Evolutionary conservation across 768 basidiomycete species (phyloP).

Genomic region (Scleroderma bovista): DNA sequence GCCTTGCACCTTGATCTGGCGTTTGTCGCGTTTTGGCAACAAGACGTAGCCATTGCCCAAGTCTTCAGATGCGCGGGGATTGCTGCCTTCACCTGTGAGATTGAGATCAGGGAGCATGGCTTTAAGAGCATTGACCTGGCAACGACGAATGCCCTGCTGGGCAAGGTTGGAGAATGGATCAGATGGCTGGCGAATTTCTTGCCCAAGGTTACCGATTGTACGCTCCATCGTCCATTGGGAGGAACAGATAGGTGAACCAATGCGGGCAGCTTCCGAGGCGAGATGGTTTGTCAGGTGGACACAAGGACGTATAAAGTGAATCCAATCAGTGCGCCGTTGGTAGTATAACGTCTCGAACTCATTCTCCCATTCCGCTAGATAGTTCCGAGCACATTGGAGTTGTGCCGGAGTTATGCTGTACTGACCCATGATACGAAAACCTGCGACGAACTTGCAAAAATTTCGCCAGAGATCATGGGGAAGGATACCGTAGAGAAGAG

Average conservation of each 20-base stretch:
- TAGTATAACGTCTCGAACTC: constrained; percentile 26
- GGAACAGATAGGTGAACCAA: constrained; percentile 17
- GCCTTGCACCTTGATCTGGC: neutral
- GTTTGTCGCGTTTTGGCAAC: neutral
- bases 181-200: constrained; percentile 19
- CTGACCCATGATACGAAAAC: neutral
- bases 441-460: neutral
- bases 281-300: constrained; percentile 24
- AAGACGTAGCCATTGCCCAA: neutral
- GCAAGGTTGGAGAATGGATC: constrained; percentile 24
- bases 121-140: constrained; percentile 15
- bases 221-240: constrained; percentile 27
- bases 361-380: constrained; percentile 16
- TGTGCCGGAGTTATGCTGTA: neutral
- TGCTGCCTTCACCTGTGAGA: neutral
- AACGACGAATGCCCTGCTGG: constrained; percentile 16
- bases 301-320: constrained; percentile 25
- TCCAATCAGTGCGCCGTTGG: constrained; percentile 12
- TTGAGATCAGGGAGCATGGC: constrained; percentile 9
- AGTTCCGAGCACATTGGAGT: neutral
- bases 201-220: constrained; percentile 21
- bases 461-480: neutral
- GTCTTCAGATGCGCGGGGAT: neutral
- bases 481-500: neutral
- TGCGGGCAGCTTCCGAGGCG: neutral